These are phyloP conservation scores for Yarrowia sp. DNA, from an alignment of 805 yeast species.

Conservation along the genomic window DNA sequence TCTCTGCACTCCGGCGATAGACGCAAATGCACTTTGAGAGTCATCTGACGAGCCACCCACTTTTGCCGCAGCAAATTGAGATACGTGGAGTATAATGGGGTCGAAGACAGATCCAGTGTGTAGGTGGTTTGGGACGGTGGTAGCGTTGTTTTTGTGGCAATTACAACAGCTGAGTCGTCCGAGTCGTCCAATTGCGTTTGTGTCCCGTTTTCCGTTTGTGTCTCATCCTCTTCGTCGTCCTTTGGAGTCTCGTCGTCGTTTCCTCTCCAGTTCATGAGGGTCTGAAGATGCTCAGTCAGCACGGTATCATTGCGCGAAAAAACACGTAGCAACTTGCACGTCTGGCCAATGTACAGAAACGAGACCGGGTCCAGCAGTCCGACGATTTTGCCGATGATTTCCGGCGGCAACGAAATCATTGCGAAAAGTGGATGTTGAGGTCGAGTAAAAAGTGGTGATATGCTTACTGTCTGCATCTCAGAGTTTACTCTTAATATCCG, in stretches of 20 bases:
- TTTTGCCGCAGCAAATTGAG: conserved; percentile 20
- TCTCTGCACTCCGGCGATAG: neutral
- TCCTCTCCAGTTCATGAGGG: conserved; percentile 14
- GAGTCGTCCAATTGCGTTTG: neutral
- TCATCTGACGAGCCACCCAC: conserved; percentile 17
- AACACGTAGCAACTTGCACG: conserved; percentile 11
- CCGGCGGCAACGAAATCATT: conserved; percentile 15
- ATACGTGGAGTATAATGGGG: neutral
- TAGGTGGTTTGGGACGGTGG: neutral
- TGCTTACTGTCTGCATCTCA: too few relatives aligned
- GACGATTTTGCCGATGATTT: conserved; percentile 21
- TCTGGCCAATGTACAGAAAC: conserved; percentile 14
- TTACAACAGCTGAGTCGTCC: too few relatives aligned
- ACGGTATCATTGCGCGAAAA: conserved; percentile 1
- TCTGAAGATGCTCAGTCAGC: conserved; percentile 3
- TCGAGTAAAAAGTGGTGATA: neutral
- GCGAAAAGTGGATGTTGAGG: neutral
- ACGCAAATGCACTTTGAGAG: neutral
- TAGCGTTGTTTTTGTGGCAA: neutral
- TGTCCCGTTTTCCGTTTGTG: neutral
- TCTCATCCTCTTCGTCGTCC: neutral
- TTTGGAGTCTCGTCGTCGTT: conserved; percentile 1
- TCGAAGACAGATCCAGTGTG: neutral
- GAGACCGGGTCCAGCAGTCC: conserved; percentile 10
- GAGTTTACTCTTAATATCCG: too few relatives aligned